Evolutionary conservation across 2,329 filamentous ascomycete species (phyloP).

Genomic region (Pseudocercospora pini-densiflorae): DNA sequence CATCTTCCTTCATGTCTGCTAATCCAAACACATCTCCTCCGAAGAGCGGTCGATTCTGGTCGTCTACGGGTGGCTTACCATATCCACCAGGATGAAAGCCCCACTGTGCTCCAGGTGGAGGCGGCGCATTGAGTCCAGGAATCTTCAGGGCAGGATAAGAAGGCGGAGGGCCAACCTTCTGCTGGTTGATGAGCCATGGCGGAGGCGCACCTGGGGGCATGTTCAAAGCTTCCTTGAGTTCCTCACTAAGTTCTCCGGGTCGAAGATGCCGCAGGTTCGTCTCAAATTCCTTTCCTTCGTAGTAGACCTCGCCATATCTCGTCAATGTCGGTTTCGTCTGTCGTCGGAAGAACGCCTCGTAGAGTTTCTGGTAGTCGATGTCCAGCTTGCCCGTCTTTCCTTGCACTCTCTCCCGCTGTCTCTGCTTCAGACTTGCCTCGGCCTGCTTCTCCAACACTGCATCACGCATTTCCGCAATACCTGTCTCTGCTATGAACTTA

Average conservation of each 20-base stretch:
- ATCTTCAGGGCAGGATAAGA: conserved; percentile 96
- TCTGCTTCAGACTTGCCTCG: conserved; percentile 88
- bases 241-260: conserved; percentile 86
- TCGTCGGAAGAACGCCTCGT: conserved; percentile 97
- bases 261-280: conserved; percentile 90
- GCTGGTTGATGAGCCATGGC: conserved; percentile 97
- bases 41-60: conserved; percentile 87
- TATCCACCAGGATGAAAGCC: conserved; percentile 95
- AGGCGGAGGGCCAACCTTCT: conserved; percentile 89
- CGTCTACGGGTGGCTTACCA: conserved; percentile 93
- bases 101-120: conserved; percentile 87
- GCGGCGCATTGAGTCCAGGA: conserved; percentile 89
- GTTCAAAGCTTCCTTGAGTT: conserved; percentile 87
- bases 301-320: conserved; percentile 97
- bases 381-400: conserved; percentile 97
- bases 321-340: conserved; percentile 96
- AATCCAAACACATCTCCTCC: conserved; percentile 95
- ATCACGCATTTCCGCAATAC: conserved; percentile 97
- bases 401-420: conserved; percentile 89
- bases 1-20: conserved; percentile 52
- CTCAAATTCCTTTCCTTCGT: conserved; percentile 98
- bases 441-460: conserved; percentile 95
- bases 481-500: conserved; percentile 96
- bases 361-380: conserved; percentile 97
- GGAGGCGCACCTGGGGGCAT: conserved; percentile 93